Base-by-base conservation (phyloP, 768 basidiomycete genomes). In the Collybia sordida region DNA sequence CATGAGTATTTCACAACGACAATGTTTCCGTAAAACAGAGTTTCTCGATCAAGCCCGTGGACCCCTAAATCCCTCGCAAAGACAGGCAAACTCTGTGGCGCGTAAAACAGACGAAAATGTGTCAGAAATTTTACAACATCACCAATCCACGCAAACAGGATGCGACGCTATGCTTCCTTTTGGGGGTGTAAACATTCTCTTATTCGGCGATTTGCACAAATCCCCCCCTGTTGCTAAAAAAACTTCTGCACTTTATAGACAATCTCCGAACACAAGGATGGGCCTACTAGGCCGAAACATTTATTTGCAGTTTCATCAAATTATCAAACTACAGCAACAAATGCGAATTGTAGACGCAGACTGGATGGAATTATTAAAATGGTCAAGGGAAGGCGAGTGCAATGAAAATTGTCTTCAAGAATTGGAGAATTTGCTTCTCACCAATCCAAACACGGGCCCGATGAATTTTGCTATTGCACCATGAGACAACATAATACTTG, bases 131-230 rank as follows among this genome's bases (percentile, higher is more conserved):
- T n/a, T n/a, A n/a, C n/a, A n/a, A n/a, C n/a, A n/a, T n/a, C n/a
- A n/a, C n/a, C n/a, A n/a, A n/a, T n/a, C n/a, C n/a, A n/a, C n/a
- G n/a, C n/a, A n/a, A n/a, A n/a, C n/a, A n/a, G n/a, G n/a, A n/a
- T n/a, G n/a, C n/a, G n/a, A n/a, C n/a, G n/a, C n/a, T n/a, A n/a
- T n/a, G n/a, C n/a, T n/a, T n/a, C n/a, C n/a, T n/a, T 53, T 47
- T 8, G 55, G 44, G 6, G 65, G 68, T 0, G 25, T 70, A 6
- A 72, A 62, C 52, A 55, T 72, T 9, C 66, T 72, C 18, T 38
- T 72, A 0, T 58, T 51, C 36, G 68, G 70, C 9, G 68, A 70
- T 50, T 54, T 72, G 17, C 68, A 71, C 42, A 69, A 72, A 53
- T 70, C 71, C 53, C 42, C 47, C 58, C 69, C 49, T 12, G 54